Evolutionary conservation across 169 alveolate genomes (phyloP).

Genomic region (Eimeria acervulina): DNA sequence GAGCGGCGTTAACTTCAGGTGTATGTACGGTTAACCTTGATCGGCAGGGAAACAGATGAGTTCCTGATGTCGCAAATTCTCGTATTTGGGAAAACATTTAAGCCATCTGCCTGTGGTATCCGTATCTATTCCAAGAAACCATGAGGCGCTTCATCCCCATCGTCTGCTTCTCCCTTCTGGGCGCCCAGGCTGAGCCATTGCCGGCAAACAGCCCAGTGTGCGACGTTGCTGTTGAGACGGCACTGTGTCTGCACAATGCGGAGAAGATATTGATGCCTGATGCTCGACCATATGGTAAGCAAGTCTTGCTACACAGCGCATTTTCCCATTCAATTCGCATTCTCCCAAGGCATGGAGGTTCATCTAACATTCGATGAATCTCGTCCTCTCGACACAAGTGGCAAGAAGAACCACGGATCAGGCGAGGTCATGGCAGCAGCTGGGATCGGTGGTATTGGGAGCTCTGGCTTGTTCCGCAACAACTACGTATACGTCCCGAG

Average conservation of each 20-base stretch:
- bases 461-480: constrained; percentile 91
- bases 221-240: constrained; percentile 82
- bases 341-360: constrained; percentile 88
- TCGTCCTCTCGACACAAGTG: constrained; percentile 92
- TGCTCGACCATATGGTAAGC: constrained; percentile 81
- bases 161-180: constrained; percentile 61
- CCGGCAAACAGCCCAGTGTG: constrained; percentile 70
- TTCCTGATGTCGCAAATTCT: constrained; percentile 33
- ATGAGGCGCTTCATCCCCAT: constrained; percentile 70
- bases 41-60: background rate
- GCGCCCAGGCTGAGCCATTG: constrained; percentile 75
- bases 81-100: constrained; percentile 43
- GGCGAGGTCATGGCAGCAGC: constrained; percentile 92
- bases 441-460: constrained; percentile 94
- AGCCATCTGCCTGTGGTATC: constrained; percentile 69
- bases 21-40: constrained; percentile 35
- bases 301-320: background rate
- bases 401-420: constrained; percentile 91
- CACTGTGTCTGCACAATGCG: constrained; percentile 77
- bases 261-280: constrained; percentile 79
- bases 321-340: background rate
- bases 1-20: background rate
- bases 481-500: constrained; percentile 89
- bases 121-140: constrained; percentile 2
- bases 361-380: constrained; percentile 90